Evolutionary conservation across 805 yeast species (phyloP), one percentile per base, ranked within the genome.

Genomic region (Cyberlindnera japonica): DNA sequence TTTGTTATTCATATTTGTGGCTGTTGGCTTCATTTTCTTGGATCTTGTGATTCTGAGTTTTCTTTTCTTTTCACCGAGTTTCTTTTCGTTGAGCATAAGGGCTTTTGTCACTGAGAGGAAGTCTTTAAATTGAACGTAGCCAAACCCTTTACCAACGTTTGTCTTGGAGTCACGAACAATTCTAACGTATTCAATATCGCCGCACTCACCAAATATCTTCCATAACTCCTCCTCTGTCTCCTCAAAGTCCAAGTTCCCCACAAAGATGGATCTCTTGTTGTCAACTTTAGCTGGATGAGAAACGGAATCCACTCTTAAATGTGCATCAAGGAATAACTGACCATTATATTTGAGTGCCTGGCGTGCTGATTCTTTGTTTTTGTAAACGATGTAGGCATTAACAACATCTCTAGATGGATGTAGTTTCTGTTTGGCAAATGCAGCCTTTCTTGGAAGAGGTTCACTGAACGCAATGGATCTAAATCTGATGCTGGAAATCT

Each of bases 91-190:
- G 45, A 87, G 66, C 44, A 88, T 64, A 39, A 93, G 63, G 1
- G 96, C 97, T 58, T 86, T 84, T 47, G 81, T 79, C 9, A 93
- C 96, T 30, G 81, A 70, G 40, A 81, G 64, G 39, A 77, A 63
- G 54, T 85, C 91, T 45, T 71, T 75, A 68, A 90, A 93, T 63
- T 91, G 98, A 25, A 93, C 89, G 59, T 90, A 86, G 6, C 96
- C 99, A 67, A 93, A 90, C 6, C 99, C 99, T 66, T 93, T 93
- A 48, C 99, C 99, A 44, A 91, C 71, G 55, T 93, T 91, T 17
- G 97, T 91, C 66, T 87, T 87, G 14, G 95, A 67, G 60, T 93
- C 99, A 59, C 99, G 79, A 24, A 93, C 76, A 34, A 93, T 75
- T 62, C 99, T 77, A 23, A 93, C 96, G 47, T 84, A 82, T 60